Percentiles rank a stretch among this genome's conserved stretches.
Conservation (phyloP, 2,329 filamentous ascomycete species). For the Curvularia hawaiiensis region DNA sequence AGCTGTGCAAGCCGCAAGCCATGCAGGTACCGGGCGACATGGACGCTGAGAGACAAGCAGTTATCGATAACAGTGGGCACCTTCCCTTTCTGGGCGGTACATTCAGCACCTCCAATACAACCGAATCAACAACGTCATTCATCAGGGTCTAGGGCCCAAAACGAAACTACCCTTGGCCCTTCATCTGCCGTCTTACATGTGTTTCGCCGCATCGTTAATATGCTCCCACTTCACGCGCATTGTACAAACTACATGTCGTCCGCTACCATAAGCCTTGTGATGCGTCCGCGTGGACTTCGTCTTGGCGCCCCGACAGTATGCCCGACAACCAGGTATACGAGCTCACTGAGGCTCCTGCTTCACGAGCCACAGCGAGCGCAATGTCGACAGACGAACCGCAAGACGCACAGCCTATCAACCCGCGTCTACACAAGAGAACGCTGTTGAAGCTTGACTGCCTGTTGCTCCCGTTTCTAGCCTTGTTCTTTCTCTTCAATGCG, state of each 20-base stretch:
- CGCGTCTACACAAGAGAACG: constrained; percentile 42
- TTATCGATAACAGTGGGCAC: constrained; percentile 15
- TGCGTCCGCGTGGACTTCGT: constrained; percentile 11
- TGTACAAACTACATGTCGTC: not conserved
- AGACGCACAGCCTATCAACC: constrained; percentile 2
- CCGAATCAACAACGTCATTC: constrained; percentile 15
- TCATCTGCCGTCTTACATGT: not conserved
- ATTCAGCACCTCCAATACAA: constrained; percentile 4
- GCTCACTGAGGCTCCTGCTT: constrained; percentile 14
- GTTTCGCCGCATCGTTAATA: not conserved
- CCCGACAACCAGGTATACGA: constrained; percentile 16
- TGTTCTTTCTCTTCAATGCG: constrained; percentile 59
- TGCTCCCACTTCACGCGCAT: not conserved
- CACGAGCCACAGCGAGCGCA: constrained; percentile 8
- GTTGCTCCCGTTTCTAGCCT: constrained; percentile 57
- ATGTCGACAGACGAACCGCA: constrained; percentile 19
- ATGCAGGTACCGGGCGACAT: not conserved
- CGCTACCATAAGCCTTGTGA: constrained; percentile 14
- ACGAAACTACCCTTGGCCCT: constrained; percentile 3
- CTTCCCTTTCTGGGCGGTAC: constrained; percentile 2
- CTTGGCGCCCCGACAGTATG: constrained; percentile 23
- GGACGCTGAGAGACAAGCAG: not conserved
- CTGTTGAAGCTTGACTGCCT: constrained; percentile 57
- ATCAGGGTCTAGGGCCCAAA: constrained; percentile 5
- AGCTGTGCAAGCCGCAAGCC: not conserved